phyloP scores from a whole-genome alignment of 2,329 filamentous ascomycete species.

The Rutstroemia sp. region DNA sequence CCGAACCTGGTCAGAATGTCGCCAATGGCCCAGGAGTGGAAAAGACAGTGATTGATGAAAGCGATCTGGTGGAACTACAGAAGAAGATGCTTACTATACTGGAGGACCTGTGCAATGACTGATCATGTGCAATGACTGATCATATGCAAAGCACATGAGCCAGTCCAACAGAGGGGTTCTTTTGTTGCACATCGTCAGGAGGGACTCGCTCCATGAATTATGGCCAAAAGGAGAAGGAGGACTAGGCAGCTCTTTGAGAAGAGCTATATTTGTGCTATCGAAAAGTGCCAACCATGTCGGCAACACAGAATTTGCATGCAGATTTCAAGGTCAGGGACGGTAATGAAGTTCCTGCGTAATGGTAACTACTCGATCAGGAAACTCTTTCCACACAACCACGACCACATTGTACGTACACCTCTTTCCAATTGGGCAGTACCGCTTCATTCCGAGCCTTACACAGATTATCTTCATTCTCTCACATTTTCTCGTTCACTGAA shows the following conservation, averaged over 20 bases:
- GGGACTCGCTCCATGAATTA: conserved; percentile 6
- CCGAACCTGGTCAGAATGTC: neutral
- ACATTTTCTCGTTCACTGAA: neutral
- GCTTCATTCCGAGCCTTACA: neutral
- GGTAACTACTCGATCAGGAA: neutral
- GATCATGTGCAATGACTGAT: conserved; percentile 23
- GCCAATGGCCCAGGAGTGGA: conserved; percentile 12
- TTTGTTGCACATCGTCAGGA: conserved; percentile 12
- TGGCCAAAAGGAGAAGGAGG: conserved; percentile 2
- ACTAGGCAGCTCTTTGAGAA: neutral
- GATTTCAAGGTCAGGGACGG: neutral
- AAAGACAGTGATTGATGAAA: conserved; percentile 30
- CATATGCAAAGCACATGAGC: conserved; percentile 11
- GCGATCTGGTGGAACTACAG: conserved; percentile 37
- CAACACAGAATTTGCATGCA: neutral
- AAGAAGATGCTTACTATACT: conserved; percentile 41
- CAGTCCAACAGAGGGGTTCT: neutral
- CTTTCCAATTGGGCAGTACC: neutral
- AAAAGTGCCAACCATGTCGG: neutral
- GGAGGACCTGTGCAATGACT: conserved; percentile 40
- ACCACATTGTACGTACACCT: neutral
- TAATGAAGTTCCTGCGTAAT: neutral
- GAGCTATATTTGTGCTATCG: neutral
- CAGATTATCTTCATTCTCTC: neutral
- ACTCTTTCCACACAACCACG: neutral